Conservation (phyloP, 2,329 filamentous ascomycete genomes). For the Fusarium burgessii region DNA sequence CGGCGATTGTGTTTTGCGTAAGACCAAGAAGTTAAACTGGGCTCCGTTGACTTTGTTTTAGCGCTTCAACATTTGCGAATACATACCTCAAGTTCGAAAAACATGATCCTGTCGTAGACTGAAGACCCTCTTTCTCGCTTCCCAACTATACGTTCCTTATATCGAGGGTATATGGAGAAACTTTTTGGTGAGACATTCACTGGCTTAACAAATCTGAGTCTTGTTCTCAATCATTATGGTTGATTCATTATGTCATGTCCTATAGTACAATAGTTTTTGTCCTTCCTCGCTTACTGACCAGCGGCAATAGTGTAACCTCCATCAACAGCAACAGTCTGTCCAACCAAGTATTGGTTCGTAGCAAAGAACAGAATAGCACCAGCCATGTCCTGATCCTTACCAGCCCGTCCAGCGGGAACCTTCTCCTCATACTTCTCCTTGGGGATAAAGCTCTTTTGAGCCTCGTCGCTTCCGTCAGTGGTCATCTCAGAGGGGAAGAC, state of each 20-base stretch:
- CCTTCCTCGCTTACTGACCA: conserved; percentile 32
- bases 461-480: conserved; percentile 59
- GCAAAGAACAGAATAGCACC: conserved; percentile 70
- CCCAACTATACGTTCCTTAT: too few species aligned
- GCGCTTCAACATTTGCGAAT: background rate
- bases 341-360: conserved; percentile 59
- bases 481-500: conserved; percentile 81
- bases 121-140: too few species aligned
- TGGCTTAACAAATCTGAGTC: too few species aligned
- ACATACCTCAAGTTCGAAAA: background rate
- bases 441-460: conserved; percentile 70
- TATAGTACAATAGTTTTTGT: background rate
- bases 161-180: too few species aligned
- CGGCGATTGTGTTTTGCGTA: too few species aligned
- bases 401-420: conserved; percentile 75
- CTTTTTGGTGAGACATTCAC: too few species aligned
- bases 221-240: background rate
- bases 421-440: conserved; percentile 68
- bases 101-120: too few species aligned
- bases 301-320: conserved; percentile 58
- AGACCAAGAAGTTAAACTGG: too few species aligned
- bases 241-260: conserved; percentile 4
- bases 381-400: conserved; percentile 77
- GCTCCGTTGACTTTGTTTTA: background rate
- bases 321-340: conserved; percentile 58